Evolutionary conservation across 495 filamentous ascomycete genomes (phyloP), one percentile per base, ranked within the genome.

Genomic region (Penicillium cinerascens): DNA sequence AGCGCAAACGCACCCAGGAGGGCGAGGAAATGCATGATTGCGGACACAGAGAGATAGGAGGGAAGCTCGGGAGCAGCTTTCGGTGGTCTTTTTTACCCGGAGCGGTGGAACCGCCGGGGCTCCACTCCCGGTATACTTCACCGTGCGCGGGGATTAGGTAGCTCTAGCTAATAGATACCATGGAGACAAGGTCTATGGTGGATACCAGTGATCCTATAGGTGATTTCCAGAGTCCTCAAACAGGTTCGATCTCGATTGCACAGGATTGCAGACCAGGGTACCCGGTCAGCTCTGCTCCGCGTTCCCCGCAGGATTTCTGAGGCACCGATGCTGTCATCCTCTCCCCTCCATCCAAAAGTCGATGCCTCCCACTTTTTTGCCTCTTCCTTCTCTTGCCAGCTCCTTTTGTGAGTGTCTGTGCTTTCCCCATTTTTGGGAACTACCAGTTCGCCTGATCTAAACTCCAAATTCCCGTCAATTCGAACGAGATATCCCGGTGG

Each of bases 11-110:
- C 37, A 16, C 55, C 43, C 25, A 71, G 39, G 11, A 68, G 17
- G 40, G 51, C 21, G 8, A 44, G 40, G 22, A 66, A 51, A 17
- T 58, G 55, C 71, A 75, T 75, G 39, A 26, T 62, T 44, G 42
- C 7, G 17, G 22, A 10, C 17, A 29, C 16, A 11, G 9, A 18
- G 22, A 4, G 6, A 35, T 39, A 11, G n/a, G 37, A 26, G 15
- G 44, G 42, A 42, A 39, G 44, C 38, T 43, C 5, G 38, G 8
- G 29, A 27, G 23, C 29, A 20, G 29, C 18, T 5, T 23, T 15
- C 36, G 18, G 9, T 39, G 16, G 33, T 36, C 2, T 17, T 2
- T 42, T 43, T 20, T 43, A 20, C 41, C 38, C 16, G 20, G 41
- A 43, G 41, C 37, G 37, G 37, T 39, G 16, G 37, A 8, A 20